Conservation (phyloP, 352 stramenopile genomes). For the Globisporangium polare region DNA sequence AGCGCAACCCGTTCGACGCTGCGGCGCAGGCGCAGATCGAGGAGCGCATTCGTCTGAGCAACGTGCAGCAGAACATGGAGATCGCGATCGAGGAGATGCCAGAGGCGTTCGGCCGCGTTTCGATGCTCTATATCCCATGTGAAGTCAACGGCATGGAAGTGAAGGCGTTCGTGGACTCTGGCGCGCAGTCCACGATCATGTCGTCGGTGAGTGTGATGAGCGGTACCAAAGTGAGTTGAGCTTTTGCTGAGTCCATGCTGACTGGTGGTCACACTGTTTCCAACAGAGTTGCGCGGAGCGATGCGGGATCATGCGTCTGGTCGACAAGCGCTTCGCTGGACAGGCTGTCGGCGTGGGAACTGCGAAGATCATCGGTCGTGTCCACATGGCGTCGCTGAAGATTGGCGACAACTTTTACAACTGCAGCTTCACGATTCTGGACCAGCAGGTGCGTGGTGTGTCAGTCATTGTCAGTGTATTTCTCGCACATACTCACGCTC, state of each 20-base stretch:
- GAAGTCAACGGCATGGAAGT: conserved; percentile 79
- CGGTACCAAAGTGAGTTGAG: too few species aligned
- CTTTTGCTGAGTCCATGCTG: background rate
- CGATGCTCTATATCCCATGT: conserved; percentile 88
- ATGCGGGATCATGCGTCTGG: conserved; percentile 87
- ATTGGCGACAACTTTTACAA: conserved; percentile 89
- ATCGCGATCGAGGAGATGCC: conserved; percentile 88
- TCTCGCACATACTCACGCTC: background rate
- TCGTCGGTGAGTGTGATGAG: conserved; percentile 79
- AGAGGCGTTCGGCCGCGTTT: conserved; percentile 79
- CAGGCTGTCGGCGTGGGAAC: conserved; percentile 94
- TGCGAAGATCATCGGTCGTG: conserved; percentile 94
- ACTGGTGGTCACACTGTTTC: conserved; percentile 4
- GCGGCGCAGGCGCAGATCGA: conserved; percentile 78
- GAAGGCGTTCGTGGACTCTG: conserved; percentile 90
- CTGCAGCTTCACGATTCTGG: conserved; percentile 93
- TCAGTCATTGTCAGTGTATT: background rate
- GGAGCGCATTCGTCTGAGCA: conserved; percentile 77
- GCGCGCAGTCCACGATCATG: conserved; percentile 92
- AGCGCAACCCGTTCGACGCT: conserved; percentile 75
- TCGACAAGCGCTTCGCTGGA: conserved; percentile 88
- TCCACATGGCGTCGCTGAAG: conserved; percentile 92
- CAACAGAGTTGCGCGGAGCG: conserved; percentile 81
- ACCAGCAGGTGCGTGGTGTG: conserved; percentile 50
- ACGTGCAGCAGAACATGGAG: conserved; percentile 89